Percentiles rank a stretch among this genome's conserved stretches.
Evolutionary conservation across 805 yeast genomes (phyloP).

Genomic region (Schizosaccharomyces cryophilus): DNA sequence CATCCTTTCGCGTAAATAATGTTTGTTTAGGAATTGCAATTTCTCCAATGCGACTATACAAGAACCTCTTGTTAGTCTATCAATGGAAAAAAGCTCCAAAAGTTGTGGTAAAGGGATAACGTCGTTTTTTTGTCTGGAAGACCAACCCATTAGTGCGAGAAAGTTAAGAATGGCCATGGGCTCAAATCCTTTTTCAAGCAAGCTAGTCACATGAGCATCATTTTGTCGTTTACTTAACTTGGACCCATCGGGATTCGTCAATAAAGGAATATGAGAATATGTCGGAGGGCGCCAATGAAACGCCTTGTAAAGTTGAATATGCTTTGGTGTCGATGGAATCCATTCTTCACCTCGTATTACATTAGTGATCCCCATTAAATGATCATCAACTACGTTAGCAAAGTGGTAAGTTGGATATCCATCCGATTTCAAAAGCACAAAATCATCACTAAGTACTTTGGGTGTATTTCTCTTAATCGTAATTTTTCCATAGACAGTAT

Average conservation of each 20-base stretch:
- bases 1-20: slow-evolving; percentile 20
- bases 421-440: slow-evolving; percentile 74
- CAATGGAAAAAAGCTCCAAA: slow-evolving; percentile 31
- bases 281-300: slow-evolving; percentile 67
- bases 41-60: slow-evolving; percentile 72
- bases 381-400: slow-evolving; percentile 89
- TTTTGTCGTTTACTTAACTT: slow-evolving; percentile 73
- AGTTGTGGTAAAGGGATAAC: slow-evolving; percentile 3
- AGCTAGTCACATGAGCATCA: slow-evolving; percentile 40
- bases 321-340: slow-evolving; percentile 90
- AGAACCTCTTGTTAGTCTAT: slow-evolving; percentile 71
- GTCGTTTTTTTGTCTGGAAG: slow-evolving; percentile 23
- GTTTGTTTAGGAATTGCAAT: slow-evolving; percentile 52
- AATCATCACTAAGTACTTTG: slow-evolving; percentile 69
- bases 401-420: slow-evolving; percentile 89
- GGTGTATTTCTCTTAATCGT: slow-evolving; percentile 46
- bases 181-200: slow-evolving; percentile 29
- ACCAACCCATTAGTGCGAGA: slow-evolving; percentile 83
- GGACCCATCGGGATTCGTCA: slow-evolving; percentile 26
- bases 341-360: slow-evolving; percentile 96
- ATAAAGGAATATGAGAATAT: slow-evolving; percentile 71
- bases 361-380: slow-evolving; percentile 74
- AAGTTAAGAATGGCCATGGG: slow-evolving; percentile 80
- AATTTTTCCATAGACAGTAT: slow-evolving; percentile 53
- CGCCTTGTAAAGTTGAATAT: slow-evolving; percentile 61